Conservation (phyloP, 1,284 basidiomycete genomes). For the Boletus mariae region DNA sequence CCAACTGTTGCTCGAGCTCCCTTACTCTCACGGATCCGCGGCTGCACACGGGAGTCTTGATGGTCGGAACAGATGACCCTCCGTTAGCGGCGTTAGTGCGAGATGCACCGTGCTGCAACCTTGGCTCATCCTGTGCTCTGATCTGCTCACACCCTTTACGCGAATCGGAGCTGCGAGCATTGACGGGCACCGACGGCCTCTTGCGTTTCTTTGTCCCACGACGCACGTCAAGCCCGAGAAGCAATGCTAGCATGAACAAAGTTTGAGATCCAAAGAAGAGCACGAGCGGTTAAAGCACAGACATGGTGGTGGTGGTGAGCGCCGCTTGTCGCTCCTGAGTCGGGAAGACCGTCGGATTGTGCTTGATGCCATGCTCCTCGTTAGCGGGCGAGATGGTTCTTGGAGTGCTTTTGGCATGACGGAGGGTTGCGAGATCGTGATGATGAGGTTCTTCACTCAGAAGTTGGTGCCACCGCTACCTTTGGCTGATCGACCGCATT, state of each 20-base stretch:
- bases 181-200: neutral
- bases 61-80: neutral
- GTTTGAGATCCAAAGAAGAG: neutral
- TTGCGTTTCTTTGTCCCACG: conserved; percentile 9
- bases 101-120: neutral
- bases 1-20: conserved; percentile 37
- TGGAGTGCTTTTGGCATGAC: conserved; percentile 16
- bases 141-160: conserved; percentile 17
- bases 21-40: conserved; percentile 6
- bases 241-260: conserved; percentile 9
- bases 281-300: conserved; percentile 7
- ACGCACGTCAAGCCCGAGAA: neutral
- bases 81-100: neutral
- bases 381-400: conserved; percentile 14
- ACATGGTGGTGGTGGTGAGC: conserved; percentile 4
- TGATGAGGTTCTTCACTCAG: neutral
- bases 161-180: conserved; percentile 3
- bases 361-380: conserved; percentile 24
- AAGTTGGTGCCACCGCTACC: neutral
- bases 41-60: conserved; percentile 1
- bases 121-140: conserved; percentile 2
- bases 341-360: conserved; percentile 25
- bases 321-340: conserved; percentile 5
- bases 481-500: conserved; percentile 21
- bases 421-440: neutral